These are phyloP conservation scores for Grifola frondosa DNA, from an alignment of 1,284 basidiomycete species.

Conservation along the genomic window DNA sequence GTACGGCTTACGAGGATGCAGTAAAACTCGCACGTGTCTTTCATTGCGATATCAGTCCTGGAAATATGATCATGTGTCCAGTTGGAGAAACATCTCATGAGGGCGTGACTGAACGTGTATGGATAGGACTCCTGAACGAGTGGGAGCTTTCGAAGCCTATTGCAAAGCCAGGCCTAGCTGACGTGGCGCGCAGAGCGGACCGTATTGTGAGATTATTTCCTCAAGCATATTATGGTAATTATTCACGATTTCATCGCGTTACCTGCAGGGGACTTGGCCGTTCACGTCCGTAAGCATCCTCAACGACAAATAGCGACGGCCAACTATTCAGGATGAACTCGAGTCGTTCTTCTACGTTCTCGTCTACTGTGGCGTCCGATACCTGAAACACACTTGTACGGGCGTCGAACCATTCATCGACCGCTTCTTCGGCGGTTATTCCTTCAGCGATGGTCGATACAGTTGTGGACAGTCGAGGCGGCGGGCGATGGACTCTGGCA, in stretches of 20 bases:
- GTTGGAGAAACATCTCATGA: not conserved
- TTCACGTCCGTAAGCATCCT: not conserved
- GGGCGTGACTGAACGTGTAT: not conserved
- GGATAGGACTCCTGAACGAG: constrained; percentile 2
- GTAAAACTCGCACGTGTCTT: too few relatives aligned
- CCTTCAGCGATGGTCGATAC: not conserved
- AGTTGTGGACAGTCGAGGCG: not conserved
- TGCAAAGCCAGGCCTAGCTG: not conserved
- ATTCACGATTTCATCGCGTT: too few relatives aligned
- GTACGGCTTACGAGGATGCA: too few relatives aligned
- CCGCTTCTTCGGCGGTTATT: constrained; percentile 1
- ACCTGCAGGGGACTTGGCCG: constrained; percentile 2
- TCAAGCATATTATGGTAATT: too few relatives aligned
- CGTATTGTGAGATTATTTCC: not conserved
- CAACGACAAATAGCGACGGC: not conserved
- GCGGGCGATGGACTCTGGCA: too few relatives aligned
- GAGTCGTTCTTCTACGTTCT: constrained; percentile 9
- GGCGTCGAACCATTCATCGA: not conserved
- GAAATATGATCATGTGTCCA: constrained; percentile 11
- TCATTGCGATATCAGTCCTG: constrained; percentile 12
- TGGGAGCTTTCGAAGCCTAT: constrained; percentile 7
- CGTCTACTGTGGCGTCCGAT: constrained; percentile 1
- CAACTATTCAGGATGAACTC: constrained; percentile 1
- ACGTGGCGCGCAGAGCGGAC: not conserved
- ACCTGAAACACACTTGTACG: not conserved